These are phyloP conservation scores for Spathaspora sp. DNA, from an alignment of 805 yeast genomes.

Conservation along the genomic window DNA sequence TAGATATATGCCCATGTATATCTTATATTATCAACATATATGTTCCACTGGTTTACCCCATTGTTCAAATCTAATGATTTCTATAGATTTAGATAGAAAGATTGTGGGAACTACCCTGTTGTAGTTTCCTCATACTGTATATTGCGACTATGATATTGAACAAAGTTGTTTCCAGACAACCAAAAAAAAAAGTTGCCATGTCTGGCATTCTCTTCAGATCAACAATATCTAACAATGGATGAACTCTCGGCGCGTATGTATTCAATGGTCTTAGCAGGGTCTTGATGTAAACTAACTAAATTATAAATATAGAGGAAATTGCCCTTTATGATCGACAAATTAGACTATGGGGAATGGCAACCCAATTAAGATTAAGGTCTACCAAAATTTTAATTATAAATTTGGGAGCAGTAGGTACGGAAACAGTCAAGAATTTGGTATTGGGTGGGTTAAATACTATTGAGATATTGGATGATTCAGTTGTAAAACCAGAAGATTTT, in stretches of 20 bases:
- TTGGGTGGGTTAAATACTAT: conserved; percentile 84
- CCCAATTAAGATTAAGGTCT: conserved; percentile 73
- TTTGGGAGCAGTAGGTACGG: conserved; percentile 76
- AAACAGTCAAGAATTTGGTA: conserved; percentile 77
- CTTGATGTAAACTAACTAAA: background rate
- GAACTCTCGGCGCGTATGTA: conserved; percentile 9
- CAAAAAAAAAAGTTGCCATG: background rate
- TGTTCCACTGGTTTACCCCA: conserved; percentile 13
- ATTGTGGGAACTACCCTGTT: background rate
- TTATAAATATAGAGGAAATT: conserved; percentile 57
- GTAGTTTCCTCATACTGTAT: too few relatives aligned
- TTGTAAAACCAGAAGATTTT: conserved; percentile 57
- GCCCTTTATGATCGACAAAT: conserved; percentile 94
- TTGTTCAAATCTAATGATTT: conserved; percentile 4
- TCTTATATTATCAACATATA: conserved; percentile 56
- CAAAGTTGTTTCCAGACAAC: background rate
- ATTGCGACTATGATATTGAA: too few relatives aligned
- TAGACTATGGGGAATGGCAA: conserved; percentile 92
- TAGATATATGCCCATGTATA: conserved; percentile 84
- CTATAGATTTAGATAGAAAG: conserved; percentile 6
- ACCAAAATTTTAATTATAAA: conserved; percentile 70
- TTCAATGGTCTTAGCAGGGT: background rate
- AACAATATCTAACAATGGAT: background rate
- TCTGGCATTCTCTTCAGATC: background rate
- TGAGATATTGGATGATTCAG: conserved; percentile 60